Conservation (phyloP, 129 eudicot species). For the Erigeron canadensis region DNA sequence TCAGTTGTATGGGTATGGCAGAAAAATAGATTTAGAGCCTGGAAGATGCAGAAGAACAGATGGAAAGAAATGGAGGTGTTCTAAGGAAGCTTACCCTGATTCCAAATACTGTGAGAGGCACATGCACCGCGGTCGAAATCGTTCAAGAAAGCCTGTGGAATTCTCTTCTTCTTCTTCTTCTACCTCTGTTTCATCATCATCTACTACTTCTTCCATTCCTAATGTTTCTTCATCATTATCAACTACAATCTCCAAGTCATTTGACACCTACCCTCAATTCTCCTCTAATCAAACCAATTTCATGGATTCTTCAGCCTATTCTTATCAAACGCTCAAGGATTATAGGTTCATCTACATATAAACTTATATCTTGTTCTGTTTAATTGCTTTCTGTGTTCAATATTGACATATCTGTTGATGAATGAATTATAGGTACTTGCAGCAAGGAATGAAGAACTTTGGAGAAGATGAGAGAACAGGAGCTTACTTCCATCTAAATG, state of each 20-base stretch:
- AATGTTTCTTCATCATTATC: constrained; percentile 28
- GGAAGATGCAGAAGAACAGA: constrained; percentile 76
- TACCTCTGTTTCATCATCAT: constrained; percentile 15
- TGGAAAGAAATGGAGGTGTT: constrained; percentile 78
- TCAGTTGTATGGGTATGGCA: constrained; percentile 41
- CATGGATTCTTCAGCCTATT: constrained; percentile 23
- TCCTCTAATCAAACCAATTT: constrained; percentile 23
- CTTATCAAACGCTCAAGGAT: constrained; percentile 29
- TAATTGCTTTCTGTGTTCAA: background rate
- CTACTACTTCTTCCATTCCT: constrained; percentile 11
- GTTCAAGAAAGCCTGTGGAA: constrained; percentile 68
- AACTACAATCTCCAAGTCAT: constrained; percentile 25
- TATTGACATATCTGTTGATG: background rate
- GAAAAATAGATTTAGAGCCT: constrained; percentile 56
- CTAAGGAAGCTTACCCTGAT: constrained; percentile 57
- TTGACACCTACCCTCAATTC: constrained; percentile 21
- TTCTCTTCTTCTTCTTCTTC: constrained; percentile 17
- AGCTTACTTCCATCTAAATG: constrained; percentile 28
- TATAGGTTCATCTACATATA: constrained; percentile 20
- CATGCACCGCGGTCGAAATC: constrained; percentile 60
- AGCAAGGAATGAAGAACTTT: constrained; percentile 39
- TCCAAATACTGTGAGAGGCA: constrained; percentile 65
- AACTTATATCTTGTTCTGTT: background rate
- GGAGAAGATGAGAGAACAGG: constrained; percentile 34
- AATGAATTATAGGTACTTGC: constrained; percentile 35